Conservation (phyloP, 2,329 filamentous ascomycete genomes). For the Albophoma yamanashiensis region DNA sequence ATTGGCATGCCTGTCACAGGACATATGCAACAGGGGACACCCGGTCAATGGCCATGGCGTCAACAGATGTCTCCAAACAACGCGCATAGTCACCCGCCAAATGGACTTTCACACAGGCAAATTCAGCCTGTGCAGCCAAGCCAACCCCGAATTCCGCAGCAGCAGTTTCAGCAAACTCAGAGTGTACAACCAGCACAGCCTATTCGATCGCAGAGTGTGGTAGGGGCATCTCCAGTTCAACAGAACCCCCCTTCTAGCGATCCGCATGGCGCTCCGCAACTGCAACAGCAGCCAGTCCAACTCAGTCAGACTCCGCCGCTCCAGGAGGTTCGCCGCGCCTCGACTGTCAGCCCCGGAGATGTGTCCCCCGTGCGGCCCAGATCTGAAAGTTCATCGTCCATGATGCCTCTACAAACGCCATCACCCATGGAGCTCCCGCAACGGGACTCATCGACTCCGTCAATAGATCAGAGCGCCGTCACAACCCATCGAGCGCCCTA, state of each 20-base stretch:
- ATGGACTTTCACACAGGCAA: not conserved
- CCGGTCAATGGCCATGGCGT: not conserved
- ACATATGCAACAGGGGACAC: not conserved
- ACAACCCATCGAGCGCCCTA: not conserved
- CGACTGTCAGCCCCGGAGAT: constrained; percentile 3
- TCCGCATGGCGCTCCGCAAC: not conserved
- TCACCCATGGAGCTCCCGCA: constrained; percentile 6
- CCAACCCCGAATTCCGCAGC: not conserved
- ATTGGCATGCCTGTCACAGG: constrained; percentile 5
- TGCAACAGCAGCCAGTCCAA: not conserved
- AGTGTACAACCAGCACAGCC: not conserved
- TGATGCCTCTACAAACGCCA: constrained; percentile 5
- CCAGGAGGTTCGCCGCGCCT: constrained; percentile 1
- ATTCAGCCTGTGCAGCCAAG: not conserved
- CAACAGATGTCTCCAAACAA: not conserved
- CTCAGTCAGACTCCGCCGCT: not conserved
- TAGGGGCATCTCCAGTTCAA: not conserved
- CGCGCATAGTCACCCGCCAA: not conserved
- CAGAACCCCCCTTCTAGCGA: not conserved
- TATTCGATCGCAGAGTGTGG: constrained; percentile 1
- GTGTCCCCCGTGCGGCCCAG: constrained; percentile 6
- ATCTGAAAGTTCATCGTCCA: constrained; percentile 7
- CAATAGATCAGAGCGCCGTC: not conserved
- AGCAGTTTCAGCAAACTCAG: not conserved
- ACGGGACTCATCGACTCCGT: constrained; percentile 5